Base-by-base conservation (phyloP, 2,329 filamentous ascomycete genomes). In the Gnomoniopsis sp. region DNA sequence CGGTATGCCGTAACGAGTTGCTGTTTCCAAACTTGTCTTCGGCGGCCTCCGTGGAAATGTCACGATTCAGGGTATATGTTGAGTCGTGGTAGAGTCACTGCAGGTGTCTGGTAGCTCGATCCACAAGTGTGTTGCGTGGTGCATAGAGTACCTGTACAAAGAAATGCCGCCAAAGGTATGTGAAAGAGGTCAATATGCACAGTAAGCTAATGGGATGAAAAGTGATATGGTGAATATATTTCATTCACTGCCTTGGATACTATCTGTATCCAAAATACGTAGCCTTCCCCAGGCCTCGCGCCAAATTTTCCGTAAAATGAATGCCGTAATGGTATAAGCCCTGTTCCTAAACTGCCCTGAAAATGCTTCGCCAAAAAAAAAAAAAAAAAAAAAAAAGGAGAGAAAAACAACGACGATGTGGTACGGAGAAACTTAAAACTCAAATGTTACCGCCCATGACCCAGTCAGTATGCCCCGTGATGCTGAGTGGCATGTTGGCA, bases 281-380 rank as follows among this genome's bases (percentile, higher is more conserved):
- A 21, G 14, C 43, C 11, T 26, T 15, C 43, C 19, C 33, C 10
- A 19, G 22, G 22, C 46, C 23, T 21, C 44, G 30, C 22, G 34
- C 47, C 47, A n/a, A 19, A 4, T 50, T 30, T 43, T 12, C 49
- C 36, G 49, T 44, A 46, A 49, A 12, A 53, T 59, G 49, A 55
- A 21, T 53, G 23, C 51, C 48, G 23, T 48, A 54, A 49, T 62
- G 59, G 57, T 62, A 62, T 62, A 59, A 59, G 22, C 57, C 59
- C 19, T n/a, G 10, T 15, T 48, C 57, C 57, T 33, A 17, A 54
- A 51, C 52, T 55, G 53, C 53, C 59, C 10, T 46, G 53, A 30
- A 59, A 62, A 62, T 62, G 59, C 57, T 59, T 14, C 44, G 36
- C 50, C 43, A 21, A 33, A 10, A 48, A 7, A 46, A 47, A 33